These are phyloP conservation scores for Xanthoconium stramineum DNA, from an alignment of 768 basidiomycete species.

Conservation along the genomic window DNA sequence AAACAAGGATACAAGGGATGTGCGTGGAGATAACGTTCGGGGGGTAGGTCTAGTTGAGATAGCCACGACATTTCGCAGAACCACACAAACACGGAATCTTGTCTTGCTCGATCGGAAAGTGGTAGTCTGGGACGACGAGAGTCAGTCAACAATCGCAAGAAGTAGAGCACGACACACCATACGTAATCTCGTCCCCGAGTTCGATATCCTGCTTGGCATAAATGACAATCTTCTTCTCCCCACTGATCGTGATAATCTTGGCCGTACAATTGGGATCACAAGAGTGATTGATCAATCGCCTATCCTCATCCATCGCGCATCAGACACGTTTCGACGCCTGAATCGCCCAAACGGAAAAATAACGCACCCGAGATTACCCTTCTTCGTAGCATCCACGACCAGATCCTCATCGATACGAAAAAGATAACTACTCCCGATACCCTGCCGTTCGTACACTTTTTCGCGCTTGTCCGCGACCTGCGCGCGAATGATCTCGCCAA, in stretches of 20 bases:
- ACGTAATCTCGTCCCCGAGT: constrained; percentile 96
- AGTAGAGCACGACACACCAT: constrained; percentile 55
- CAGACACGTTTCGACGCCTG: constrained; percentile 7
- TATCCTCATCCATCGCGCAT: constrained; percentile 28
- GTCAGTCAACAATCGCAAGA: neutral
- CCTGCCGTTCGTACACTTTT: constrained; percentile 94
- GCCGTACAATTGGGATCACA: constrained; percentile 94
- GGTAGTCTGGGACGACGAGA: constrained; percentile 67
- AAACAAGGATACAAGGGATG: neutral
- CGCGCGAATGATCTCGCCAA: constrained; percentile 94
- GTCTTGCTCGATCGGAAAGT: constrained; percentile 98
- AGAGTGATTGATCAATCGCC: constrained; percentile 97
- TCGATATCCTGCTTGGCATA: constrained; percentile 97
- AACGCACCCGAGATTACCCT: constrained; percentile 93
- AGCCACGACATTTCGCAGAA: constrained; percentile 88
- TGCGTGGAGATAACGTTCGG: neutral
- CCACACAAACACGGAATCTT: constrained; percentile 94
- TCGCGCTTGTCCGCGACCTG: constrained; percentile 96
- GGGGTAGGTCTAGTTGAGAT: constrained; percentile 71
- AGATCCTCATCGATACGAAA: constrained; percentile 98
- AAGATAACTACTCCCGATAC: constrained; percentile 96
- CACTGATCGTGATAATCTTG: constrained; percentile 87
- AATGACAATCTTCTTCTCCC: constrained; percentile 98
- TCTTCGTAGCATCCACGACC: constrained; percentile 98
- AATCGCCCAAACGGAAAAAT: too few species aligned